Evolutionary conservation across 768 basidiomycete species (phyloP).

Genomic region (Sistotremastrum niveocremeum): DNA sequence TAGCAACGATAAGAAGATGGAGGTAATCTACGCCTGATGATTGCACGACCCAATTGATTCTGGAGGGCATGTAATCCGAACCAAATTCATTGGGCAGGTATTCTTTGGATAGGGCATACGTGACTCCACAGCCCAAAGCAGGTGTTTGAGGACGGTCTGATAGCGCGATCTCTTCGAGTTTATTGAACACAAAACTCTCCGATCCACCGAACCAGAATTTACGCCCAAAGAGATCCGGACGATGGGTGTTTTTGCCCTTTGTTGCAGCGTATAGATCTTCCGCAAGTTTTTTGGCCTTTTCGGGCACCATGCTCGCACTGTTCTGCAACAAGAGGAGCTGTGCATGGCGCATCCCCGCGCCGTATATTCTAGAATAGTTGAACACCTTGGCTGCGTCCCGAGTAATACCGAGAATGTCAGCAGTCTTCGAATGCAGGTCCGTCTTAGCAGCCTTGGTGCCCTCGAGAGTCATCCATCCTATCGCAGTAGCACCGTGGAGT

Average conservation of each 20-base stretch:
- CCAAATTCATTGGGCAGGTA: constrained; percentile 74
- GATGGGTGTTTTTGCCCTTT: constrained; percentile 81
- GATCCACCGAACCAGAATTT: constrained; percentile 96
- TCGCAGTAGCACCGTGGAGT: constrained; percentile 86
- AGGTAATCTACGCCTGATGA: constrained; percentile 98
- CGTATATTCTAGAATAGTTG: constrained; percentile 98
- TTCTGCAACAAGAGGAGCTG: constrained; percentile 76
- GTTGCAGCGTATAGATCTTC: constrained; percentile 82
- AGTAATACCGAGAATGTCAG: constrained; percentile 81
- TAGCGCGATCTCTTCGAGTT: constrained; percentile 86
- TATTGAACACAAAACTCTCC: constrained; percentile 96
- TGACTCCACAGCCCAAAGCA: constrained; percentile 87
- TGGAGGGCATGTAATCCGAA: constrained; percentile 83
- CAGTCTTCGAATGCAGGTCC: constrained; percentile 94
- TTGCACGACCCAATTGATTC: constrained; percentile 99
- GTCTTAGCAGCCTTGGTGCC: constrained; percentile 92
- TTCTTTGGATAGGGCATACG: constrained; percentile 82
- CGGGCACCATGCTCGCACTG: constrained; percentile 63
- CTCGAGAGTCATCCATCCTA: constrained; percentile 99
- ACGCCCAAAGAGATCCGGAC: constrained; percentile 56
- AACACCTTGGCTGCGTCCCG: constrained; percentile 96
- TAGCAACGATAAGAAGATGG: constrained; percentile 88
- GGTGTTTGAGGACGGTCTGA: constrained; percentile 83
- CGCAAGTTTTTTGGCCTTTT: constrained; percentile 69
- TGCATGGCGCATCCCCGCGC: constrained; percentile 95